These are phyloP conservation scores for Podospora comata DNA, from an alignment of 495 filamentous ascomycete genomes.

Conservation along the genomic window DNA sequence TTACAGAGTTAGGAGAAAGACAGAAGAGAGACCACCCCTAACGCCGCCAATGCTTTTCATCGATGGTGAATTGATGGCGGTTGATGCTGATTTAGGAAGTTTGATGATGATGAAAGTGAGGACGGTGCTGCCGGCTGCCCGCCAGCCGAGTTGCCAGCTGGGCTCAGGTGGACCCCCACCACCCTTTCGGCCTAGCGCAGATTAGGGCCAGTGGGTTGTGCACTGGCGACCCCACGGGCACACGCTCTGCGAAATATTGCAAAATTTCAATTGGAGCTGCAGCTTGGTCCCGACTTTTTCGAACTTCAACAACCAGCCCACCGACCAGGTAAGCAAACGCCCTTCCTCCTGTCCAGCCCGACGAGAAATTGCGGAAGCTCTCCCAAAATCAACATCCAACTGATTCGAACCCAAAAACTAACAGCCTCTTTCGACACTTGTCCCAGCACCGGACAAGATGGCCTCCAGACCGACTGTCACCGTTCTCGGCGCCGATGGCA, in stretches of 20 bases:
- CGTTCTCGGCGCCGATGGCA: slow-evolving; percentile 89
- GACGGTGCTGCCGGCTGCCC: background rate
- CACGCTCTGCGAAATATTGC: slow-evolving; percentile 31
- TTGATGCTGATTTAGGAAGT: background rate
- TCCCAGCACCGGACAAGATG: slow-evolving; percentile 58
- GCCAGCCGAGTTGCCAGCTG: slow-evolving; percentile 22
- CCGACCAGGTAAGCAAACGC: slow-evolving; percentile 29
- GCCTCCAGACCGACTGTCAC: slow-evolving; percentile 92
- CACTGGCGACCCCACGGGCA: slow-evolving; percentile 30
- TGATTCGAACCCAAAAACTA: background rate
- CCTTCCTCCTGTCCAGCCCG: slow-evolving; percentile 13
- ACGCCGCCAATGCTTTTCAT: too few species aligned
- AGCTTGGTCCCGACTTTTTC: slow-evolving; percentile 30
- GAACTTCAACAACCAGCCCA: slow-evolving; percentile 30
- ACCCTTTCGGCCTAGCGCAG: slow-evolving; percentile 27
- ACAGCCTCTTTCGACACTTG: slow-evolving; percentile 22
- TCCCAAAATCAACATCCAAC: background rate
- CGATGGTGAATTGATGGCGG: background rate
- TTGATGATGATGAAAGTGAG: slow-evolving; percentile 10
- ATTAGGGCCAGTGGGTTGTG: slow-evolving; percentile 30
- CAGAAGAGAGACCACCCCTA: background rate
- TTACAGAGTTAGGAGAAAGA: background rate
- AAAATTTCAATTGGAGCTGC: slow-evolving; percentile 38
- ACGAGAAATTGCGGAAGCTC: slow-evolving; percentile 2
- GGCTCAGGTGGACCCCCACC: background rate